Evolutionary conservation across 345 rosid genomes (phyloP).

Genomic region (Gossypium australe): DNA sequence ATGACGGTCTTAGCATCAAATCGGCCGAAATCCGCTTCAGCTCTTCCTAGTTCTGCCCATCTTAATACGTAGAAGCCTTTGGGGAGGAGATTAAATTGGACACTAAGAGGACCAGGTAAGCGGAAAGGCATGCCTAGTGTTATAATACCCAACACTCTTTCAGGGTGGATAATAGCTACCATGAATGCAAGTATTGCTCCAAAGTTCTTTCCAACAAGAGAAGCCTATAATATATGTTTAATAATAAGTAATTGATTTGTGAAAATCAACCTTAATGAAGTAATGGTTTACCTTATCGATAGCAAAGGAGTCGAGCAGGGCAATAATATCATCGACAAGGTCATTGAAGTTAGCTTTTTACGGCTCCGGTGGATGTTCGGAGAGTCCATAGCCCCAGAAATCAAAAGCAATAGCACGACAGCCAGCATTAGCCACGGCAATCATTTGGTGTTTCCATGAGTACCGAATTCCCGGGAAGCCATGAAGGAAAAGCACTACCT

Average conservation of each 20-base stretch:
- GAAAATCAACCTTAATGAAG: background rate
- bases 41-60: conserved; percentile 36
- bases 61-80: conserved; percentile 36
- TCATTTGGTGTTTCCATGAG: conserved; percentile 45
- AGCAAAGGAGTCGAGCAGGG: conserved; percentile 23
- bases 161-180: conserved; percentile 22
- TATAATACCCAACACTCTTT: conserved; percentile 28
- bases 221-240: conserved; percentile 19
- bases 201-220: conserved; percentile 35
- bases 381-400: conserved; percentile 37
- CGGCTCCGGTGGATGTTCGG: conserved; percentile 18
- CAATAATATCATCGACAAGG: conserved; percentile 28
- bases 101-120: conserved; percentile 8
- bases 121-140: conserved; percentile 36
- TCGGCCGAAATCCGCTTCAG: conserved; percentile 45
- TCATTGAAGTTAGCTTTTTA: conserved; percentile 28
- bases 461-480: conserved; percentile 43
- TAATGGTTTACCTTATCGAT: conserved; percentile 19
- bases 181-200: conserved; percentile 22
- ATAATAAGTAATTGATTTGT: too few species aligned
- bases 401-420: conserved; percentile 21
- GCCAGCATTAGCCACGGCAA: conserved; percentile 28
- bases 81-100: conserved; percentile 17
- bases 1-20: conserved; percentile 40
- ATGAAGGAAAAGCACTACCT: conserved; percentile 32